Percentiles rank a stretch among this genome's conserved stretches.
These are phyloP conservation scores for Fusarium acutatum DNA, from an alignment of 2,329 filamentous ascomycete genomes.

Conservation along the genomic window DNA sequence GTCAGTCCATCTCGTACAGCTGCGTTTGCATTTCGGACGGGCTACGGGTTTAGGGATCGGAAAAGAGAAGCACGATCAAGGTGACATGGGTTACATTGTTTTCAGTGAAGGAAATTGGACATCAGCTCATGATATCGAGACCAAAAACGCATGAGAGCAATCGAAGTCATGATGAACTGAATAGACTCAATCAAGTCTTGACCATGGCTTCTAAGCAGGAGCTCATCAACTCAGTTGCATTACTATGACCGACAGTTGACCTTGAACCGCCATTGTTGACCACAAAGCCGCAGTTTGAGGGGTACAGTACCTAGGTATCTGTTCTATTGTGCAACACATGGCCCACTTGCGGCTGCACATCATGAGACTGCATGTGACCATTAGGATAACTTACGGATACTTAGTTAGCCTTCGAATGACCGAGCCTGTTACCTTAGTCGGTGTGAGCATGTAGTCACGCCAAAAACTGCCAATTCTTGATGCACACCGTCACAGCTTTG, in stretches of 20 bases:
- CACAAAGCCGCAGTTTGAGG: neutral
- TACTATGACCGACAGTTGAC: neutral
- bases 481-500: neutral
- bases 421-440: neutral
- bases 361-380: slow-evolving; percentile 13
- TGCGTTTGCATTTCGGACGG: neutral
- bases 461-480: neutral
- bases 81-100: neutral
- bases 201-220: neutral
- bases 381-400: neutral
- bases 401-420: neutral
- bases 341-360: slow-evolving; percentile 18
- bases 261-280: neutral
- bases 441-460: neutral
- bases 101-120: neutral
- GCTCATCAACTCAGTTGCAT: neutral
- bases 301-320: neutral
- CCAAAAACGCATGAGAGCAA: neutral
- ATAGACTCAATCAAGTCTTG: neutral
- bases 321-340: neutral
- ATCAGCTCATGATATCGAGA: neutral
- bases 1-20: neutral
- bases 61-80: neutral
- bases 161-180: slow-evolving; percentile 11
- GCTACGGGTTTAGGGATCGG: neutral